A percentile compares a stretch with the other conserved stretches of the same genome.
Evolutionary conservation across 1,139 yeast species (phyloP).

Genomic region (Candida tropicalis): DNA sequence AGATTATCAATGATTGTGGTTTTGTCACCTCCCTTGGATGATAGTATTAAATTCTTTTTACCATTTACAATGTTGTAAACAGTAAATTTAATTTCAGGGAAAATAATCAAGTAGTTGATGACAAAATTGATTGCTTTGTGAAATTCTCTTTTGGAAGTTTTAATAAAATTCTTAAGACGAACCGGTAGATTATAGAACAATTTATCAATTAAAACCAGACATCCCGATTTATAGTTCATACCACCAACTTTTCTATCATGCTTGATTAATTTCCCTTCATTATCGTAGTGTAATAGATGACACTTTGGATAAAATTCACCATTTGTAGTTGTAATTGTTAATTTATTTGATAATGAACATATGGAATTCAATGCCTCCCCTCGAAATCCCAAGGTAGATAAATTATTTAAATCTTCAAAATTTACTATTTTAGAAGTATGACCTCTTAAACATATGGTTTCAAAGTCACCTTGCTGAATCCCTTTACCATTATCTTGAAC

Average conservation of each 20-base stretch:
- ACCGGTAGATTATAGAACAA: constrained; percentile 74
- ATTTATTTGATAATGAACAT: constrained; percentile 57
- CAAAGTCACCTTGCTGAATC: constrained; percentile 60
- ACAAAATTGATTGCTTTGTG: constrained; percentile 61
- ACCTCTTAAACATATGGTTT: constrained; percentile 65
- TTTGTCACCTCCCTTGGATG: constrained; percentile 48
- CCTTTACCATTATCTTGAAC: constrained; percentile 83
- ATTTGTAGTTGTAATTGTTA: constrained; percentile 59
- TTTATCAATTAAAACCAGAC: constrained; percentile 52
- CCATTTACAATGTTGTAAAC: constrained; percentile 56
- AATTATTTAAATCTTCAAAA: constrained; percentile 58
- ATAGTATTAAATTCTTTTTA: constrained; percentile 52
- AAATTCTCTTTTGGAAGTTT: constrained; percentile 72
- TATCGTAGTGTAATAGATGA: constrained; percentile 52
- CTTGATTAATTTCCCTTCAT: constrained; percentile 49
- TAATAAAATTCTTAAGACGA: constrained; percentile 67
- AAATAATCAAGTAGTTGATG: constrained; percentile 70
- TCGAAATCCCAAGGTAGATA: constrained; percentile 72
- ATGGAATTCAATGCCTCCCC: constrained; percentile 85
- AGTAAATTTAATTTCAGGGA: constrained; percentile 57
- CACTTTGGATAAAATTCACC: constrained; percentile 57
- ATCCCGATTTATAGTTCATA: constrained; percentile 48
- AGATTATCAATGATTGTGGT: constrained; percentile 51
- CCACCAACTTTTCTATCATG: constrained; percentile 49
- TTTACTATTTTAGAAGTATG: constrained; percentile 74